Base-by-base conservation (phyloP, 768 basidiomycete genomes). In the Naganishia vishniacii region DNA sequence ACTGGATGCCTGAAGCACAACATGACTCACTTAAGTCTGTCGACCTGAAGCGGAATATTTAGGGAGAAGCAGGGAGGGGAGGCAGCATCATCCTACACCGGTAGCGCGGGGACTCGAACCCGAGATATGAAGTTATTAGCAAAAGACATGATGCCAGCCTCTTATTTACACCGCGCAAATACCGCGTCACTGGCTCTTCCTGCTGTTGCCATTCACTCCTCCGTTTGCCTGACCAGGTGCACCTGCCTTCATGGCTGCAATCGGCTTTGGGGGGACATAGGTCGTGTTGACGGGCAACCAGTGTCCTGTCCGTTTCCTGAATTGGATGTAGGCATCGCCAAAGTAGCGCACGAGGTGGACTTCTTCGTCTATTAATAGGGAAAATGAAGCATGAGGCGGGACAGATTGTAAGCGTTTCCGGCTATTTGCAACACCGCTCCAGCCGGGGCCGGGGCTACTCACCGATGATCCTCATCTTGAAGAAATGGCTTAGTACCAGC, bases 401-500 rank as follows among this genome's bases (percentile, higher is more conserved):
- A n/a, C n/a, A n/a, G n/a, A n/a, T n/a, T n/a, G n/a, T n/a, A n/a
- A n/a, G n/a, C n/a, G n/a, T n/a, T n/a, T n/a, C n/a, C n/a, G n/a
- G n/a, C n/a, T n/a, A n/a, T n/a, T n/a, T n/a, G n/a, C n/a, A n/a
- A n/a, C n/a, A n/a, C n/a, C n/a, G n/a, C n/a, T n/a, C n/a, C n/a
- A n/a, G n/a, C n/a, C n/a, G n/a, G n/a, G n/a, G n/a, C n/a, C n/a
- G n/a, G n/a, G n/a, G n/a, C n/a, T n/a, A n/a, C 87, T 72, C 61
- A 93, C 94, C 83, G 79, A 81, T 79, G 29, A 87, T 94, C 11
- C 95, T 83, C 65, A 80, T 75, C 63, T 85, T 83, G 78, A 99
- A 99, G 81, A 98, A 99, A 49, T 83, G 81, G 84, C 88, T 92
- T 5, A 98, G 80, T 1, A 92, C 76, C 40, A 83, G 67, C 1